Base-by-base conservation (phyloP, 1,284 basidiomycete species). In the Ustilago loliicola region DNA sequence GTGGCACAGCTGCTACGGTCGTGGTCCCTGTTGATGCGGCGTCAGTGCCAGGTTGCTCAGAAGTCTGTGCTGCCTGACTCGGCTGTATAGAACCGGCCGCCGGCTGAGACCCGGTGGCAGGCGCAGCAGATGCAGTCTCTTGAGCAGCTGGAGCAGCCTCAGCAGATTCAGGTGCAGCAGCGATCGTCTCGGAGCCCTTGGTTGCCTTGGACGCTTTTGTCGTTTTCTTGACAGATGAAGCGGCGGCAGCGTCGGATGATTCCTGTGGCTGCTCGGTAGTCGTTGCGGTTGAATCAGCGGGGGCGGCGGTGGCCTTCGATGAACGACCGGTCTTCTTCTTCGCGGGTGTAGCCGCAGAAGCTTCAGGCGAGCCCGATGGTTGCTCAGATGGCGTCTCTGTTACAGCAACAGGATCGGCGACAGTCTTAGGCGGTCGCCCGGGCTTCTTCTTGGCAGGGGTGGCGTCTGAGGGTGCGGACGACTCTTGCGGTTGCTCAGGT, bases 161-260 rank as follows among this genome's bases (percentile, higher is more conserved):
- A 23, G 53, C 23, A 23, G 34, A 2, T 8, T 29, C 62, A 38
- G 57, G 23, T 27, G 60, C 17, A 50, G 23, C 50, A 38, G 57
- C 32, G 13, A 9, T 30, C 19, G 48, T 52, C 17, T 50, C 34
- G 1, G 30, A 34, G 11, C 40, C 53, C 42, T 58, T 55, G 4
- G 40, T 40, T 1, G 51, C 52, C 47, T 66, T 57, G 17, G 58
- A 36, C 30, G 53, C 60, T 38, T 53, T 36, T 10, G 57, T 8
- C 13, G 47, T 50, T 19, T 50, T 57, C 40, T 62, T 52, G 21
- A 54, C 59, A 15, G 59, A 25, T 23, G 50, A 9, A 27, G 50
- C 50, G 4, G 15, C 36, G 17, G 17, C n/a, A 23, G 45, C 23
- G 13, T 32, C 53, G 10, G 19, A 7, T 11, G 53, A 38, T 30